These are phyloP conservation scores for Mimosa bimucronata DNA, from an alignment of 306 rosid species.

Conservation along the genomic window DNA sequence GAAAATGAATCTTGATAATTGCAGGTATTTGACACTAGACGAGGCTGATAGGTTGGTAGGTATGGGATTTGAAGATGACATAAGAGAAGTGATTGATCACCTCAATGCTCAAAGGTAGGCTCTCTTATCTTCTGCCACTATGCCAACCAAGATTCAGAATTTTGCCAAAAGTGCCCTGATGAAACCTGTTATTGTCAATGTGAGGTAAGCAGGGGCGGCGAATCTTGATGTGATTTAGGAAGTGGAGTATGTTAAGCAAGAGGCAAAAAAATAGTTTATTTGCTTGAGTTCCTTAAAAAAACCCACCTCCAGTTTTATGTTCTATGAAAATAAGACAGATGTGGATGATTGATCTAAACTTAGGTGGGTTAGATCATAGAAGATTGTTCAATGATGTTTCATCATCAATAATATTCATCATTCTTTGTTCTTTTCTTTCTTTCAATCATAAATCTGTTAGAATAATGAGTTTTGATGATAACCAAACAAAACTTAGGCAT, in stretches of 20 bases:
- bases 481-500: too few relatives aligned
- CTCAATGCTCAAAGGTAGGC: constrained; percentile 93
- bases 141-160: constrained; percentile 86
- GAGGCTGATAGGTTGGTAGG: constrained; percentile 97
- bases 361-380: too few relatives aligned
- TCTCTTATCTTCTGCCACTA: constrained; percentile 72
- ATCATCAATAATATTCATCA: too few relatives aligned
- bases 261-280: constrained; percentile 89
- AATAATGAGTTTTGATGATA: too few relatives aligned
- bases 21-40: constrained; percentile 85
- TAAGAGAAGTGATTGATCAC: constrained; percentile 89
- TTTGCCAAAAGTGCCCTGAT: constrained; percentile 91
- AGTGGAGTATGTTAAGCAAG: constrained; percentile 94
- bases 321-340: constrained; percentile 91
- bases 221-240: constrained; percentile 92
- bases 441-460: too few relatives aligned
- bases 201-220: constrained; percentile 95
- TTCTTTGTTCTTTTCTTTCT: too few relatives aligned
- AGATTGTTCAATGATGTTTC: too few relatives aligned
- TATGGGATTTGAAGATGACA: constrained; percentile 90
- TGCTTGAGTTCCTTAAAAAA: constrained; percentile 87
- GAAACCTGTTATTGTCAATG: constrained; percentile 75
- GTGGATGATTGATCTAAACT: too few relatives aligned
- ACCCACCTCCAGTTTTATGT: constrained; percentile 93
- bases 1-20: constrained; percentile 87